Percentiles rank a stretch among this genome's conserved stretches.
Conservation (phyloP, 108 stramenopile genomes). For the Skeletonema costatum region DNA sequence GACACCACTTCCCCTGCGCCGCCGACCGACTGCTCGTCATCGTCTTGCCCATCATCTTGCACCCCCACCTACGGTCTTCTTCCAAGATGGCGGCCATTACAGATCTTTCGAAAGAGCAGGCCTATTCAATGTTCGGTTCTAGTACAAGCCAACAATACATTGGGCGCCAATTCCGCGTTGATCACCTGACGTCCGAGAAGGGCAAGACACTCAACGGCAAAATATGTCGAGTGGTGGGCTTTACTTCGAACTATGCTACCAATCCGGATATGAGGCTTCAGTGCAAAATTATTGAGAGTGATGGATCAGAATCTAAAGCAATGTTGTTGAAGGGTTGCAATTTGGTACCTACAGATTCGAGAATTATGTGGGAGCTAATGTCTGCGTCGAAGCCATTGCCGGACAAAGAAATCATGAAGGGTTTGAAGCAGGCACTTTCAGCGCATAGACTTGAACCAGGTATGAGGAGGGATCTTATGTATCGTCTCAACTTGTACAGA, state of each 20-base stretch:
- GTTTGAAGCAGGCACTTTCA: conserved; percentile 2
- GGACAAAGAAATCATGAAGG: conserved; percentile 9
- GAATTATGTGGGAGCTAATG: conserved; percentile 11
- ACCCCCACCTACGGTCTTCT: background rate
- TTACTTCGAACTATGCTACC: background rate
- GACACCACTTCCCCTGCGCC: too few species aligned
- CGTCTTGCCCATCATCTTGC: background rate
- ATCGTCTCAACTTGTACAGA: conserved; percentile 6
- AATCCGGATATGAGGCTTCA: conserved; percentile 17
- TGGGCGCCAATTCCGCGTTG: conserved; percentile 2
- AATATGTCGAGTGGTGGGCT: conserved; percentile 13
- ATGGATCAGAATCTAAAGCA: background rate
- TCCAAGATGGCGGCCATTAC: background rate
- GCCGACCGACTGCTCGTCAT: background rate
- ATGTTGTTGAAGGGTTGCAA: conserved; percentile 5
- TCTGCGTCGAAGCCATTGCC: conserved; percentile 12
- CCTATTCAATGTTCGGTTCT: background rate
- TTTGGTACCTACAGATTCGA: conserved; percentile 4
- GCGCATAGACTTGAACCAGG: background rate
- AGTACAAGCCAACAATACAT: background rate
- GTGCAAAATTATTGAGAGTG: background rate
- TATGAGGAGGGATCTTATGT: background rate
- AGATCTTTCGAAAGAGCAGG: background rate
- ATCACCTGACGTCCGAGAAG: conserved; percentile 11
- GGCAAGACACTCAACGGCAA: conserved; percentile 24